Evolutionary conservation across 345 rosid genomes (phyloP).

Genomic region (Dipteronia dyeriana): DNA sequence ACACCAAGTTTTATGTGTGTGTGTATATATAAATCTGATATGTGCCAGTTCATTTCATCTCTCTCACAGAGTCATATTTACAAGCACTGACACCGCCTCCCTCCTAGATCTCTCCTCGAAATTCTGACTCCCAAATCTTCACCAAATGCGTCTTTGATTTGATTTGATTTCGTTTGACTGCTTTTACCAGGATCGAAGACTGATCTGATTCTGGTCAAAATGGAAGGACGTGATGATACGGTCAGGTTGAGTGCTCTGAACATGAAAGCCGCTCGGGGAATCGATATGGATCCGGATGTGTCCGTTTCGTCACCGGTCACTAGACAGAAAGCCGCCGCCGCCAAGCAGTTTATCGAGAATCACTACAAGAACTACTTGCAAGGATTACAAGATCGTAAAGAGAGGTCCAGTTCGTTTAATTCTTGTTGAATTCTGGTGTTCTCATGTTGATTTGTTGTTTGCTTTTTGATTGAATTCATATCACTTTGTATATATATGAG

Average conservation of each 20-base stretch:
- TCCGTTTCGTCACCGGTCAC: slow-evolving; percentile 96
- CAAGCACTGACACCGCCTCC: slow-evolving; percentile 25
- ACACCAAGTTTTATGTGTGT: not conserved
- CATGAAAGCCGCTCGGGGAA: slow-evolving; percentile 60
- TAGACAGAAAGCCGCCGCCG: slow-evolving; percentile 95
- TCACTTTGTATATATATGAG: not conserved
- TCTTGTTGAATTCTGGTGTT: not conserved
- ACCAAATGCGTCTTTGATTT: slow-evolving; percentile 17
- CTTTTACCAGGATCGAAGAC: slow-evolving; percentile 2
- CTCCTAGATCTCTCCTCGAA: slow-evolving; percentile 41
- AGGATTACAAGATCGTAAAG: slow-evolving; percentile 92
- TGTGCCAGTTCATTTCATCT: slow-evolving; percentile 35
- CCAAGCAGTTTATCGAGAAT: slow-evolving; percentile 97
- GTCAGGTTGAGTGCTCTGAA: slow-evolving; percentile 66
- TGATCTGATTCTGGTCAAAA: slow-evolving; percentile 20
- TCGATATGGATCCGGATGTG: slow-evolving; percentile 62
- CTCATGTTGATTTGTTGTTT: not conserved
- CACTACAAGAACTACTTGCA: slow-evolving; percentile 91
- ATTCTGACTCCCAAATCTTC: slow-evolving; percentile 18
- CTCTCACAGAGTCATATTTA: slow-evolving; percentile 25
- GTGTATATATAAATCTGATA: not conserved
- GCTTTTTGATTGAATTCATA: slow-evolving; percentile 2
- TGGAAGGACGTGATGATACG: slow-evolving; percentile 94
- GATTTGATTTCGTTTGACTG: not conserved
- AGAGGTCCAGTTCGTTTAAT: slow-evolving; percentile 47